A percentile compares a stretch with the other conserved stretches of the same genome.
Conservation (phyloP, 768 basidiomycete species). For the Russula foetens region DNA sequence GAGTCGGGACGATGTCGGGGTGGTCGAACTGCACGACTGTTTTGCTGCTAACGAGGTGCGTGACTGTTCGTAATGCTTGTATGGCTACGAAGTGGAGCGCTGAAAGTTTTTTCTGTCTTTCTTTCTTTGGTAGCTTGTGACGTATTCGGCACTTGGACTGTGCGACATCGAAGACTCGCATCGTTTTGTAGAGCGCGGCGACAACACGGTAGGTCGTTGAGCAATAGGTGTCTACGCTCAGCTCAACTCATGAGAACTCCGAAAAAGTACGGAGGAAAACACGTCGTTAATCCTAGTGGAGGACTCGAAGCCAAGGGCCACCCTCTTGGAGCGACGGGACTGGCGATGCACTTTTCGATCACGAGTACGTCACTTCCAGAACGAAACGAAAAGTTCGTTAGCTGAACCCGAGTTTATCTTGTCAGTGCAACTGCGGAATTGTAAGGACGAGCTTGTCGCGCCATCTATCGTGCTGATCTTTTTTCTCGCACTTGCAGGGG, state of each 20-base stretch:
- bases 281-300: slow-evolving; percentile 76
- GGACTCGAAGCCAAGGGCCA: slow-evolving; percentile 88
- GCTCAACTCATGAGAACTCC: not conserved
- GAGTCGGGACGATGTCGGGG: slow-evolving; percentile 68
- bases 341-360: slow-evolving; percentile 86
- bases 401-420: not conserved
- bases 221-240: not conserved
- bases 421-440: slow-evolving; percentile 67
- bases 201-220: slow-evolving; percentile 57
- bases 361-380: slow-evolving; percentile 41
- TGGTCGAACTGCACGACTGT: slow-evolving; percentile 82
- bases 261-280: slow-evolving; percentile 71
- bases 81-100: not conserved
- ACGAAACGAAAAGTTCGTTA: not conserved
- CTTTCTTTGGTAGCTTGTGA: slow-evolving; percentile 48
- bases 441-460: slow-evolving; percentile 28
- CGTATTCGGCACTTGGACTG: slow-evolving; percentile 74
- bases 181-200: slow-evolving; percentile 62
- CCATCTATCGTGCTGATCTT: not conserved
- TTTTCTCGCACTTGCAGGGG: slow-evolving; percentile 39
- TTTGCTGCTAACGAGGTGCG: slow-evolving; percentile 74
- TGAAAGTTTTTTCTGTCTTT: no score
- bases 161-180: slow-evolving; percentile 60
- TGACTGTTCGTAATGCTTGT: not conserved
- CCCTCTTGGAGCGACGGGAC: slow-evolving; percentile 73